Percentiles rank a stretch among this genome's conserved stretches.
Evolutionary conservation across 495 filamentous ascomycete genomes (phyloP).

Genomic region (Niebla homalea): DNA sequence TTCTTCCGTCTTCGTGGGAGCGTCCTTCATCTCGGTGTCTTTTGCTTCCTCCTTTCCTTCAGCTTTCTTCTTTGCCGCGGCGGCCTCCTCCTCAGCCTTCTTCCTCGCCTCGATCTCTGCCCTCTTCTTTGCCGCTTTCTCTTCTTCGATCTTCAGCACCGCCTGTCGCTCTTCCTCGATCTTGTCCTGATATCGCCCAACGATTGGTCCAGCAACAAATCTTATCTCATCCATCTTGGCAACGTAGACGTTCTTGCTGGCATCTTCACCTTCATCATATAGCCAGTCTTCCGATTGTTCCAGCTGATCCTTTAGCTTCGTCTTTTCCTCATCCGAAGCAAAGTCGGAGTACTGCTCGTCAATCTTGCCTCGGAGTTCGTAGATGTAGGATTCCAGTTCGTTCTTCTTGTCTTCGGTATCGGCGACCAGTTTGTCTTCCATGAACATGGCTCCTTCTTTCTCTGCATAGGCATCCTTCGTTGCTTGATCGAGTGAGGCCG

Average conservation of each 20-base stretch:
- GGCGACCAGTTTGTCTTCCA: conserved; percentile 96
- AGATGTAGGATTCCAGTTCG: conserved; percentile 94
- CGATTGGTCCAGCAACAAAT: conserved; percentile 76
- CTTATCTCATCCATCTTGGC: conserved; percentile 94
- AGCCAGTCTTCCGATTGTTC: conserved; percentile 89
- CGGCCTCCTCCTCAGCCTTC: conserved; percentile 37
- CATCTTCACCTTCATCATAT: conserved; percentile 93
- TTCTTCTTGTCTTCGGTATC: conserved; percentile 99
- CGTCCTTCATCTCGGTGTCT: conserved; percentile 46
- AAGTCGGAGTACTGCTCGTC: conserved; percentile 82
- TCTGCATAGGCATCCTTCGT: conserved; percentile 56
- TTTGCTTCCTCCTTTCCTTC: conserved; percentile 28
- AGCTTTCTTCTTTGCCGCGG: conserved; percentile 35
- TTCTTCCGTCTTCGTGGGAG: conserved; percentile 22
- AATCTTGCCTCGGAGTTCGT: conserved; percentile 87
- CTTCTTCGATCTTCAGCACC: conserved; percentile 60
- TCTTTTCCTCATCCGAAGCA: conserved; percentile 84
- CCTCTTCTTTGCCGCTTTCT: conserved; percentile 69
- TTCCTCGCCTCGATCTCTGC: conserved; percentile 55
- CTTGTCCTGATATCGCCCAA: conserved; percentile 92
- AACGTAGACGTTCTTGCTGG: conserved; percentile 84
- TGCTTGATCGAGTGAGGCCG: conserved; percentile 57
- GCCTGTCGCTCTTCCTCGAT: conserved; percentile 77
- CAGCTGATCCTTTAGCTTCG: conserved; percentile 66
- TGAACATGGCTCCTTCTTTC: conserved; percentile 79